Percentiles rank a stretch among this genome's conserved stretches.
Evolutionary conservation across 2,329 filamentous ascomycete genomes (phyloP).

Genomic region (Scedosporium apiospermum): DNA sequence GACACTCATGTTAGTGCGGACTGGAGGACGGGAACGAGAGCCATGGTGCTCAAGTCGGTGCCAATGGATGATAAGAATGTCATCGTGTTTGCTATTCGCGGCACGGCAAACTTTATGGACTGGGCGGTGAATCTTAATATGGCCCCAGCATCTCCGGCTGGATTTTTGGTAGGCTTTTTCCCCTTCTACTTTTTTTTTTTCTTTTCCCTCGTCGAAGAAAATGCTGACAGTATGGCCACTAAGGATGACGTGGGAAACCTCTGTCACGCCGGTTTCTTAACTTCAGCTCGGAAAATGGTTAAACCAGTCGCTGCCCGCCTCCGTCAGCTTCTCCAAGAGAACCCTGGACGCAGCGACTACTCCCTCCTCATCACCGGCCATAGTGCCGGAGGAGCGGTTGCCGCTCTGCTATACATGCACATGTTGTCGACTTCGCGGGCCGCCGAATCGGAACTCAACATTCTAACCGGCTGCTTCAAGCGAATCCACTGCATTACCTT

Average conservation of each 20-base stretch:
- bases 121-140: conserved; percentile 77
- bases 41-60: conserved; percentile 76
- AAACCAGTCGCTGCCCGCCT: conserved; percentile 61
- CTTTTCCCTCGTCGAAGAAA: no score
- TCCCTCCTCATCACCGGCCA: conserved; percentile 79
- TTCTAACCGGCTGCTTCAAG: conserved; percentile 56
- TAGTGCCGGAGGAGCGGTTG: conserved; percentile 77
- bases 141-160: conserved; percentile 52
- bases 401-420: conserved; percentile 69
- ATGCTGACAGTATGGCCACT: not conserved
- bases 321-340: conserved; percentile 59
- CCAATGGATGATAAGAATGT: conserved; percentile 69
- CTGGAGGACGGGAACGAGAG: conserved; percentile 66
- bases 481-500: conserved; percentile 79
- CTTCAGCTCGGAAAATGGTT: conserved; percentile 67
- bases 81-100: conserved; percentile 76
- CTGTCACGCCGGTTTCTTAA: conserved; percentile 73
- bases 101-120: conserved; percentile 71
- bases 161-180: conserved; percentile 43
- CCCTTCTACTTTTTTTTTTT: not conserved
- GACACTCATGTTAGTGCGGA: conserved; percentile 63
- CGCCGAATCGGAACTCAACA: conserved; percentile 57
- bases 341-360: conserved; percentile 54
- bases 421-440: conserved; percentile 54
- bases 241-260: conserved; percentile 63